These are phyloP conservation scores for Botrytis deweyae DNA, from an alignment of 2,329 filamentous ascomycete species.

Conservation along the genomic window DNA sequence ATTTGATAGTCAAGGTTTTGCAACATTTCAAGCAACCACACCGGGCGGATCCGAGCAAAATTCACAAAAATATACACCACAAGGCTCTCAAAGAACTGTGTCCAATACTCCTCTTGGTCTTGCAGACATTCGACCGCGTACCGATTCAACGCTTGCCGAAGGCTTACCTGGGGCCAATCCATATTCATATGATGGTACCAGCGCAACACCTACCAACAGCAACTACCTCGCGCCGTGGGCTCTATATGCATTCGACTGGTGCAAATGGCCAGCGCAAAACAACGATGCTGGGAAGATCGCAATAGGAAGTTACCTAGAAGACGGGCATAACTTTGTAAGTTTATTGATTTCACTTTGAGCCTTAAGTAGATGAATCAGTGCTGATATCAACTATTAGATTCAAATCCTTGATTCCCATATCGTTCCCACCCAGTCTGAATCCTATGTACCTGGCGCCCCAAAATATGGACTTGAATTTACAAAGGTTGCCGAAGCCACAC, in stretches of 20 bases:
- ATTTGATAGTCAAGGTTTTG: constrained; percentile 54
- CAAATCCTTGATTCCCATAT: constrained; percentile 94
- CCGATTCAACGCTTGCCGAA: constrained; percentile 78
- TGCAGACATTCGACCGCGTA: constrained; percentile 84
- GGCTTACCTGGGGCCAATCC: constrained; percentile 58
- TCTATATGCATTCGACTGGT: constrained; percentile 97
- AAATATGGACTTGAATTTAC: constrained; percentile 84
- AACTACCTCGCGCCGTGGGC: constrained; percentile 95
- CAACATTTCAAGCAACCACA: constrained; percentile 62
- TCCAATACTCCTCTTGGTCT: constrained; percentile 85
- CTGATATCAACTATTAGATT: constrained; percentile 58
- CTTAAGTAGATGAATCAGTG: not conserved
- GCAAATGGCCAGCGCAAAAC: constrained; percentile 87
- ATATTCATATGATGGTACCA: constrained; percentile 64
- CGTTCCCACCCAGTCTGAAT: constrained; percentile 65
- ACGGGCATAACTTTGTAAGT: constrained; percentile 94
- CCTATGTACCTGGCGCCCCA: constrained; percentile 66
- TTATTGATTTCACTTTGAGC: not conserved
- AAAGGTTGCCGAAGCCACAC: constrained; percentile 92
- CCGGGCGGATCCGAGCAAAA: constrained; percentile 54
- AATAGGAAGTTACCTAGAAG: constrained; percentile 93
- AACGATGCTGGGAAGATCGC: constrained; percentile 88
- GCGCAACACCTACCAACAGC: constrained; percentile 70
- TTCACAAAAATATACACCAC: constrained; percentile 55
- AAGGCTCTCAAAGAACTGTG: constrained; percentile 59